Evolutionary conservation across 805 yeast species (phyloP).

Genomic region (Hanseniaspora lachancei): DNA sequence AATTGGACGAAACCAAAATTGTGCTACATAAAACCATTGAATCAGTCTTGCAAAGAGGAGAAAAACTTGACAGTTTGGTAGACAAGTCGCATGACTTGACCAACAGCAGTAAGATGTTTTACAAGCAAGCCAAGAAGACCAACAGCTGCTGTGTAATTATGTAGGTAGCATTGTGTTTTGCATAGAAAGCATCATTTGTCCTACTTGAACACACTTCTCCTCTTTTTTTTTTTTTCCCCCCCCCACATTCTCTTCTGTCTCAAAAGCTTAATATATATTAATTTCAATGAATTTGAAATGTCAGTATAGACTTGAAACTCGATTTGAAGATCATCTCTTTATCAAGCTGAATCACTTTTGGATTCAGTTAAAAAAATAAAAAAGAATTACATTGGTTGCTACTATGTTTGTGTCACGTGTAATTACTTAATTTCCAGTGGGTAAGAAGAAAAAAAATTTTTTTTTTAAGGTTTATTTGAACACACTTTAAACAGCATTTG

Average conservation of each 20-base stretch:
- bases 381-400: no score
- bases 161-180: conserved; percentile 23
- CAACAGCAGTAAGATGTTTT: conserved; percentile 80
- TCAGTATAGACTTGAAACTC: no score
- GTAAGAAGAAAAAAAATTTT: background rate
- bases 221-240: no score
- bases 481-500: background rate
- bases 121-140: conserved; percentile 91
- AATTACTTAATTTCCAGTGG: background rate
- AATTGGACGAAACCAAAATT: conserved; percentile 92
- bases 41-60: conserved; percentile 88
- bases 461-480: background rate
- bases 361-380: no score
- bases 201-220: no score
- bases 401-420: no score
- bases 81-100: conserved; percentile 91
- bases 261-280: no score
- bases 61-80: conserved; percentile 82
- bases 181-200: no score
- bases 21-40: conserved; percentile 93
- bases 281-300: no score
- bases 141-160: conserved; percentile 77
- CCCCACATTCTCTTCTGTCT: no score
- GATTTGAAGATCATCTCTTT: no score
- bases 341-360: no score